phyloP scores from a whole-genome alignment of 495 filamentous ascomycete species.

The Hypoxylon lenormandii region DNA sequence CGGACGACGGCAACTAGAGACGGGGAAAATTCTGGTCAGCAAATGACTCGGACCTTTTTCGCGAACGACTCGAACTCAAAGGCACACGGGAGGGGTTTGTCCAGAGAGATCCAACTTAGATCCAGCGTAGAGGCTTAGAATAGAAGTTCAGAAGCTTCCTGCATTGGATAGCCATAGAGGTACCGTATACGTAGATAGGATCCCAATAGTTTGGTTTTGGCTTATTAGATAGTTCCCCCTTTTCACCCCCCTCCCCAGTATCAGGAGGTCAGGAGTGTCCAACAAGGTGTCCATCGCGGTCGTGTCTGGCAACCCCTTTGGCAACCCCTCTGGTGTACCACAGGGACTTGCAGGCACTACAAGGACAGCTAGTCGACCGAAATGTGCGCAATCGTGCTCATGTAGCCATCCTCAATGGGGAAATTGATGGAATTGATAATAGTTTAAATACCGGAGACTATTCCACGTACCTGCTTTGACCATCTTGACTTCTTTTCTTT shows the following conservation, averaged over 20 bases:
- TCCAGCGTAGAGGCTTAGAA: too few relatives aligned
- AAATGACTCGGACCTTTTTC: constrained; percentile 33
- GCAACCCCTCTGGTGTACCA: constrained; percentile 35
- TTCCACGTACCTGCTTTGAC: constrained; percentile 88
- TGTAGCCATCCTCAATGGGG: constrained; percentile 49
- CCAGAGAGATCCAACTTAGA: constrained; percentile 17
- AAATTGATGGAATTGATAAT: constrained; percentile 41
- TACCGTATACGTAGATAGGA: constrained; percentile 10
- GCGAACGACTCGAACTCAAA: constrained; percentile 20
- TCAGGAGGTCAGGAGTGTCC: constrained; percentile 30
- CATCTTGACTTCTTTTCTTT: constrained; percentile 72
- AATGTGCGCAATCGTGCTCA: constrained; percentile 57
- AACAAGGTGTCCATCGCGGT: constrained; percentile 48
- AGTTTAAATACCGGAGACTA: constrained; percentile 44
- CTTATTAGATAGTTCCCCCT: constrained; percentile 17
- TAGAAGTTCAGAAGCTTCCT: constrained; percentile 16
- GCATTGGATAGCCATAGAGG: constrained; percentile 5
- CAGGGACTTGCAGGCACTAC: constrained; percentile 37
- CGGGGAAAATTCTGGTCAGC: constrained; percentile 44
- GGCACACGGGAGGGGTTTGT: constrained; percentile 33
- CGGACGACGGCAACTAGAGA: constrained; percentile 88
- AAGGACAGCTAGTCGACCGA: constrained; percentile 44
- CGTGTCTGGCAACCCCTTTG: constrained; percentile 27
- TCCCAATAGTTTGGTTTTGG: constrained; percentile 34
- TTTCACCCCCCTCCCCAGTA: not conserved